Conservation (phyloP, 768 basidiomycete species). For the Leucocoprinus sp. region DNA sequence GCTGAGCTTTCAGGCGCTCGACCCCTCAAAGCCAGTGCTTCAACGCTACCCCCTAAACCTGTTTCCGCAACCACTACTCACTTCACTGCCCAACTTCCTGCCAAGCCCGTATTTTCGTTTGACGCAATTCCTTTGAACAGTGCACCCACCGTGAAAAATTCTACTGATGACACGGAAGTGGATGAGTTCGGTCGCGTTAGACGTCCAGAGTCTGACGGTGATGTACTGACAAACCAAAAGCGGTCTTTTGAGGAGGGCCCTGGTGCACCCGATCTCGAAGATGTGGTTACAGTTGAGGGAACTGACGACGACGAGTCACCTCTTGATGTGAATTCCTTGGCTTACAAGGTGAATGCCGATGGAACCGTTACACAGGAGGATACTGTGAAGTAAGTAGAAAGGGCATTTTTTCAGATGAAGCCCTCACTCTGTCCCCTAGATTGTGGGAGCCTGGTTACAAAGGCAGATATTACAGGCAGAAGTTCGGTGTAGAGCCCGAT, state of each 20-base stretch:
- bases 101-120: constrained; percentile 5
- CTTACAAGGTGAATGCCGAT: constrained; percentile 78
- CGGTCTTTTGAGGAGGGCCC: constrained; percentile 43
- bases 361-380: constrained; percentile 95
- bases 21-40: constrained; percentile 34
- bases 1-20: constrained; percentile 69
- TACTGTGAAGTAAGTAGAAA: constrained; percentile 73
- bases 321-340: constrained; percentile 24
- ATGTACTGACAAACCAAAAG: constrained; percentile 24
- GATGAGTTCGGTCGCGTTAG: constrained; percentile 11
- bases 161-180: constrained; percentile 3
- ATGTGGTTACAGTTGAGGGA: constrained; percentile 40
- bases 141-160: neutral
- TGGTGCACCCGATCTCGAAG: constrained; percentile 29
- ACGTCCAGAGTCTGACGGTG: constrained; percentile 20
- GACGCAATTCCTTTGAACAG: neutral
- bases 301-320: constrained; percentile 46
- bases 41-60: constrained; percentile 32
- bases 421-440: constrained; percentile 33
- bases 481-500: constrained; percentile 72
- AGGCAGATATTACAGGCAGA: constrained; percentile 90
- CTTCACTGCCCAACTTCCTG: constrained; percentile 7
- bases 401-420: neutral
- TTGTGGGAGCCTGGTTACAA: constrained; percentile 95
- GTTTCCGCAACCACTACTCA: constrained; percentile 14